These are phyloP conservation scores for Tuctoria greenei DNA, from an alignment of 176 grass and related monocot genomes.

Conservation along the genomic window DNA sequence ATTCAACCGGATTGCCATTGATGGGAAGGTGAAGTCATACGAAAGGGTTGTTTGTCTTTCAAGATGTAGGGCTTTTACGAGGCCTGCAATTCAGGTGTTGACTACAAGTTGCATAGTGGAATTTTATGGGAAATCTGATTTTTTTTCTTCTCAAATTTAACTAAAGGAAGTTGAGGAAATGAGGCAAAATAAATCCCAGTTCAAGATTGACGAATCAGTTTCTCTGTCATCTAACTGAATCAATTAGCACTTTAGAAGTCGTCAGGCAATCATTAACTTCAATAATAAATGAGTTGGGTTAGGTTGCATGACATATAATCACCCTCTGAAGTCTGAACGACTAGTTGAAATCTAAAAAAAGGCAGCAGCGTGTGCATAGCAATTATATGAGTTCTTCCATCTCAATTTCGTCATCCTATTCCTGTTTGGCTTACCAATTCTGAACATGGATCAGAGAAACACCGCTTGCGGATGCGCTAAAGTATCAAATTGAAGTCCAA, in stretches of 20 bases:
- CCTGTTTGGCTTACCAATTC: slow-evolving; percentile 11
- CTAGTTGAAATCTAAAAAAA: background rate
- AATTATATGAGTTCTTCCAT: background rate
- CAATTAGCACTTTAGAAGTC: background rate
- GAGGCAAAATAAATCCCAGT: background rate
- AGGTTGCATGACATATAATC: background rate
- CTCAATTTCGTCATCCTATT: background rate
- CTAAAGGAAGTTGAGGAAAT: background rate
- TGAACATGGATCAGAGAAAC: slow-evolving; percentile 57
- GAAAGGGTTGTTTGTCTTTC: slow-evolving; percentile 27
- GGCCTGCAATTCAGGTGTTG: background rate
- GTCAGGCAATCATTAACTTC: background rate
- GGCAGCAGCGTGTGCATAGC: background rate
- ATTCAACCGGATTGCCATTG: slow-evolving; percentile 2
- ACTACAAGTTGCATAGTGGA: background rate
- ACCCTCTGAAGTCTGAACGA: background rate
- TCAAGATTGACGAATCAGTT: background rate
- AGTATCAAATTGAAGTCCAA: slow-evolving; percentile 84
- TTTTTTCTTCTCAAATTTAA: background rate
- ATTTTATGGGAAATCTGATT: background rate
- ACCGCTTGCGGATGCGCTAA: slow-evolving; percentile 64
- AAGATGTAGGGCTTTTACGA: background rate
- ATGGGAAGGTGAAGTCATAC: slow-evolving; percentile 29
- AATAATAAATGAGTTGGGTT: background rate
- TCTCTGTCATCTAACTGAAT: background rate